A percentile compares a stretch with the other conserved stretches of the same genome.
Conservation (phyloP, 768 basidiomycete species). For the Kwoniella dendrophila region DNA sequence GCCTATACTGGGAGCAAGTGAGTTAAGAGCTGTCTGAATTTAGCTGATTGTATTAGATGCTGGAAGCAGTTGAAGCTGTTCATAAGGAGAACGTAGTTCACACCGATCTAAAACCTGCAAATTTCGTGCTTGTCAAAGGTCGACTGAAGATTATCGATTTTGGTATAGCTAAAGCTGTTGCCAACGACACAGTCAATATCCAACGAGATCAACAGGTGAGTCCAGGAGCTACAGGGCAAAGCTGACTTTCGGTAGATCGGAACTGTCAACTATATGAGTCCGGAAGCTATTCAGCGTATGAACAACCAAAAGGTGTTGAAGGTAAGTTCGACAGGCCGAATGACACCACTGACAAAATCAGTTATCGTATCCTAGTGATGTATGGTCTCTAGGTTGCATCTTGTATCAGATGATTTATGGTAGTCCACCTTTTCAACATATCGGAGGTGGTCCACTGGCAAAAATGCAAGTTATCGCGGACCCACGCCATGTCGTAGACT, state of each 20-base stretch:
- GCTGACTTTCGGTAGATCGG: constrained; percentile 67
- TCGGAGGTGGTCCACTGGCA: constrained; percentile 65
- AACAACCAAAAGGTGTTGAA: constrained; percentile 81
- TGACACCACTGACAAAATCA: constrained; percentile 22
- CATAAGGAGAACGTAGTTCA: constrained; percentile 99
- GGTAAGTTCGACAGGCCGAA: constrained; percentile 56
- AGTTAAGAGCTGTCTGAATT: constrained; percentile 30
- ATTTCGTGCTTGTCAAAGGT: constrained; percentile 94
- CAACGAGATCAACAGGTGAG: constrained; percentile 89
- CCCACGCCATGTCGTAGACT: constrained; percentile 73
- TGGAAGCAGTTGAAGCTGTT: constrained; percentile 96
- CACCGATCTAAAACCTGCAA: constrained; percentile 96
- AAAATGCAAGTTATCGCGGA: constrained; percentile 96
- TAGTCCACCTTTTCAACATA: constrained; percentile 83
- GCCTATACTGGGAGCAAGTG: constrained; percentile 97
- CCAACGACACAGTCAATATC: constrained; percentile 97
- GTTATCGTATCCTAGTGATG: constrained; percentile 89
- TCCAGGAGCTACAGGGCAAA: background rate
- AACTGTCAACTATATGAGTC: constrained; percentile 98
- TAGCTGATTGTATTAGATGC: constrained; percentile 68
- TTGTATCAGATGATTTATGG: constrained; percentile 99
- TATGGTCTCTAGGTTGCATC: constrained; percentile 97
- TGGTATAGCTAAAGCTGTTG: constrained; percentile 98
- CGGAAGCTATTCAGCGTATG: constrained; percentile 81
- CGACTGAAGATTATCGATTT: constrained; percentile 98